Conservation (phyloP, 306 rosid genomes). For the Trifolium pratense region DNA sequence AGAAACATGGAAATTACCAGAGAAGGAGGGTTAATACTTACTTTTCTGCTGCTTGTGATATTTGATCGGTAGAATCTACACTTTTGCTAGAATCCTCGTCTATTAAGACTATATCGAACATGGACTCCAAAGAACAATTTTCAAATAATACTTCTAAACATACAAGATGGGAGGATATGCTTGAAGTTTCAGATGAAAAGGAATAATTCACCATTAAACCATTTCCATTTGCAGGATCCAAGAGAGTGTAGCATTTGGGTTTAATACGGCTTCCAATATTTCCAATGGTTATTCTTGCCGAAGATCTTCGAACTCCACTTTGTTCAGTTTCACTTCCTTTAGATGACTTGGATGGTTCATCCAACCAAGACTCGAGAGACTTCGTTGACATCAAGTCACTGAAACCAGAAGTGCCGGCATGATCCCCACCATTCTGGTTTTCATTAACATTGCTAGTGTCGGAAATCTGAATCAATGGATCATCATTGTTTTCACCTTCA, state of each 20-base stretch:
- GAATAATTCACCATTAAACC: conserved; percentile 89
- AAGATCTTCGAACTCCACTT: conserved; percentile 56
- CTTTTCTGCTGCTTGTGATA: conserved; percentile 58
- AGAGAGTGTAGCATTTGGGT: conserved; percentile 72
- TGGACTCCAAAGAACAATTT: conserved; percentile 75
- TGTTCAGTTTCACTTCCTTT: conserved; percentile 54
- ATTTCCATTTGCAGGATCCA: conserved; percentile 81
- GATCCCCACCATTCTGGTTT: conserved; percentile 55
- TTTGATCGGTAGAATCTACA: conserved; percentile 57
- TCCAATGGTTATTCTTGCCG: conserved; percentile 90
- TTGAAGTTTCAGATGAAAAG: conserved; percentile 78
- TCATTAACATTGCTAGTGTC: conserved; percentile 58
- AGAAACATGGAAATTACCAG: not conserved
- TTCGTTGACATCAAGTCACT: conserved; percentile 74
- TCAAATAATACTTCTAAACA: conserved; percentile 73
- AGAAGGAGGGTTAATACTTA: conserved; percentile 44
- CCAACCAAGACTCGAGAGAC: conserved; percentile 92
- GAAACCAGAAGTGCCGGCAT: conserved; percentile 60
- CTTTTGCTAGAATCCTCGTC: conserved; percentile 69
- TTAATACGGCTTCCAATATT: conserved; percentile 64
- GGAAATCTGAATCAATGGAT: conserved; percentile 79
- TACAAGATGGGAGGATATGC: conserved; percentile 76
- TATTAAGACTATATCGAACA: conserved; percentile 64
- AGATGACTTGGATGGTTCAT: conserved; percentile 73
- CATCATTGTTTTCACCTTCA: conserved; percentile 51